These are phyloP conservation scores for Verticillium isaacii DNA, from an alignment of 2,329 filamentous ascomycete genomes.

Conservation along the genomic window DNA sequence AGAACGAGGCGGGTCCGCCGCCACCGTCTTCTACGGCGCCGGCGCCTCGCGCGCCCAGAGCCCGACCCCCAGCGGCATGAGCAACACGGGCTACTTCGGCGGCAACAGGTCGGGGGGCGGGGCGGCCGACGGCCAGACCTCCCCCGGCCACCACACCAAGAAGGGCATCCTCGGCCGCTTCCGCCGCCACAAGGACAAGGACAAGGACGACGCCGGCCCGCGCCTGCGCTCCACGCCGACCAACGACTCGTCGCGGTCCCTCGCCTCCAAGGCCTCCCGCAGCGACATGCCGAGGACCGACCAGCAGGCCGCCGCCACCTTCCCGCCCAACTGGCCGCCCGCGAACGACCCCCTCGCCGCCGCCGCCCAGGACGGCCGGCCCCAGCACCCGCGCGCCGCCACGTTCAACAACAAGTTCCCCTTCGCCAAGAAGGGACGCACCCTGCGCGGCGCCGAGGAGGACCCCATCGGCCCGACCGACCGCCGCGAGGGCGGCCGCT, in stretches of 20 bases:
- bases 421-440: conserved; percentile 53
- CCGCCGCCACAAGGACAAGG: conserved; percentile 49
- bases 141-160: conserved; percentile 50
- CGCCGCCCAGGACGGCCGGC: neutral
- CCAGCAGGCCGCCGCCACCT: conserved; percentile 23
- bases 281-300: conserved; percentile 34
- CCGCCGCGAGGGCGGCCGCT: conserved; percentile 35
- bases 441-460: conserved; percentile 44
- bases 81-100: conserved; percentile 43
- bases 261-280: conserved; percentile 45
- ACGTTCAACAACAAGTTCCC: conserved; percentile 61
- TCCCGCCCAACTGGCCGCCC: conserved; percentile 24
- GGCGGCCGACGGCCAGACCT: conserved; percentile 50
- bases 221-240: conserved; percentile 15
- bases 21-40: conserved; percentile 37
- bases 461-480: conserved; percentile 59
- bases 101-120: conserved; percentile 42
- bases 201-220: conserved; percentile 40
- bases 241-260: conserved; percentile 43
- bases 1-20: conserved; percentile 44
- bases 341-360: conserved; percentile 15
- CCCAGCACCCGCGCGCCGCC: conserved; percentile 23
- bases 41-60: conserved; percentile 62
- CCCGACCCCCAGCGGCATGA: conserved; percentile 72
- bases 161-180: conserved; percentile 46